Percentiles rank a stretch among this genome's conserved stretches.
Evolutionary conservation across 1,139 yeast genomes (phyloP).

Genomic region (Blastobotrys aristatus): DNA sequence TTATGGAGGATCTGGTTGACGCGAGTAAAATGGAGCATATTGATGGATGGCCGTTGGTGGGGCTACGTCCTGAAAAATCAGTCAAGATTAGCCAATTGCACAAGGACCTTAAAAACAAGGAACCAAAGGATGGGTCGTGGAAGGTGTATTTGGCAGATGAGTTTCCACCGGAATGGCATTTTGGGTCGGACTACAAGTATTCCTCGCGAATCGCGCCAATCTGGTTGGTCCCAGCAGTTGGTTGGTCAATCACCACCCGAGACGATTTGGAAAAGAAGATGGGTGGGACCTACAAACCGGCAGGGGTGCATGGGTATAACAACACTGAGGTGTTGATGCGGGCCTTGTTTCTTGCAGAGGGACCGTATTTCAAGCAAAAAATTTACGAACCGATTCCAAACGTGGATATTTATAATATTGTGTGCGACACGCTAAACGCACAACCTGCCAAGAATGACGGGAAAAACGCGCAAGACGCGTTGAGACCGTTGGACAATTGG

Average conservation of each 20-base stretch:
- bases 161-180: conserved; percentile 59
- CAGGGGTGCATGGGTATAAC: conserved; percentile 83
- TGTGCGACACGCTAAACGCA: conserved; percentile 64
- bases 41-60: conserved; percentile 91
- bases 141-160: conserved; percentile 52
- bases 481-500: conserved; percentile 48
- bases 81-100: conserved; percentile 39
- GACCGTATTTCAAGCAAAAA: conserved; percentile 60
- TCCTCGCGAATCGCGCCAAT: conserved; percentile 70
- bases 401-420: conserved; percentile 63
- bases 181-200: conserved; percentile 55
- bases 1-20: conserved; percentile 65
- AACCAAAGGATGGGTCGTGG: conserved; percentile 37
- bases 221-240: conserved; percentile 79
- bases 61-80: conserved; percentile 53
- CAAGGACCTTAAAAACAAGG: conserved; percentile 31
- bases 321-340: conserved; percentile 75
- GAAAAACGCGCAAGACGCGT: conserved; percentile 27
- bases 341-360: conserved; percentile 71
- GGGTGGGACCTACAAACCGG: conserved; percentile 49
- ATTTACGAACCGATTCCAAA: conserved; percentile 61
- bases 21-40: conserved; percentile 49
- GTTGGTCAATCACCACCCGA: conserved; percentile 69
- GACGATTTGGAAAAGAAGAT: conserved; percentile 45
- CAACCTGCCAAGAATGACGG: conserved; percentile 61